These are phyloP conservation scores for Luffa acutangula DNA, from an alignment of 306 rosid species.

Conservation along the genomic window DNA sequence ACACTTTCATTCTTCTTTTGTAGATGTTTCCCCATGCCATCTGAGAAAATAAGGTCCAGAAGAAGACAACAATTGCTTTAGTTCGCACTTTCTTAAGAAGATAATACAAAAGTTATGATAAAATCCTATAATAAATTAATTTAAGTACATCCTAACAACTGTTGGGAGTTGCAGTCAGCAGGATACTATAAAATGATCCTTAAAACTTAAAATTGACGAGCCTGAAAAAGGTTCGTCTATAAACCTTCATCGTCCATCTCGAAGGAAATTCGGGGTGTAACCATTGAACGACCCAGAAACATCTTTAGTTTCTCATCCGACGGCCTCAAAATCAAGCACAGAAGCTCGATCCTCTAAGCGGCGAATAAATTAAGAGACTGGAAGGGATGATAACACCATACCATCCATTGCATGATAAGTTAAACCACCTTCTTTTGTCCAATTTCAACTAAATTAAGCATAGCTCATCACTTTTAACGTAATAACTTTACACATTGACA, in stretches of 20 bases:
- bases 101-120: not conserved
- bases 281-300: not conserved
- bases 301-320: not conserved
- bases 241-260: not conserved
- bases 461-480: not conserved
- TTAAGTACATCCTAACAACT: not conserved
- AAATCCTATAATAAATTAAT: not conserved
- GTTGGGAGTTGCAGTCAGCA: not conserved
- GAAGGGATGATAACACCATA: not conserved
- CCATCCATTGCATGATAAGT: not conserved
- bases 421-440: not conserved
- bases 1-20: conserved; percentile 41
- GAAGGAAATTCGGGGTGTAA: not conserved
- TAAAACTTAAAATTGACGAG: not conserved
- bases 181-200: not conserved
- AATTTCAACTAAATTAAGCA: conserved; percentile 3
- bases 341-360: not conserved
- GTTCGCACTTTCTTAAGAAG: not conserved
- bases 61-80: not conserved
- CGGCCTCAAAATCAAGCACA: not conserved
- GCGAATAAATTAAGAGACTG: not conserved
- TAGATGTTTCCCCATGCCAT: conserved; percentile 46
- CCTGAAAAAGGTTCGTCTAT: not conserved
- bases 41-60: not conserved
- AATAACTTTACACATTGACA: not conserved